Percentiles rank a stretch among this genome's conserved stretches.
phyloP scores from a whole-genome alignment of 2,329 filamentous ascomycete species.

The Ampelomyces quisqualis region DNA sequence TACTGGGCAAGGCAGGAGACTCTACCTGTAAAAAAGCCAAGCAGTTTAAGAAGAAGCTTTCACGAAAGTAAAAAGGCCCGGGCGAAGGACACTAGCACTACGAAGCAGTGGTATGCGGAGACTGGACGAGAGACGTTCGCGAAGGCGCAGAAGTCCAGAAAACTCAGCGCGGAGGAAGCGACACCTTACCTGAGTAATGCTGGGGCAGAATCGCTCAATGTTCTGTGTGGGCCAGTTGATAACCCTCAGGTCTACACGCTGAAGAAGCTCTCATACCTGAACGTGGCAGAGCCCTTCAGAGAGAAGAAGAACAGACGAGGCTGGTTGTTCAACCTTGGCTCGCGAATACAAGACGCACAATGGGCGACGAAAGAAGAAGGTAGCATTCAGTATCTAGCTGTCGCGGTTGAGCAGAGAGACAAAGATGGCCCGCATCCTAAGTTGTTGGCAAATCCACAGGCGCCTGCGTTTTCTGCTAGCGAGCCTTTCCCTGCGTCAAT shows the following conservation, averaged over 20 bases:
- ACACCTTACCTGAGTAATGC: conserved; percentile 47
- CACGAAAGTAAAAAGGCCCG: conserved; percentile 47
- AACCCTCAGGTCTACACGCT: conserved; percentile 49
- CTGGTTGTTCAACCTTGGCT: conserved; percentile 60
- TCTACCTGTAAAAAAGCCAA: conserved; percentile 47
- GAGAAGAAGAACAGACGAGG: conserved; percentile 38
- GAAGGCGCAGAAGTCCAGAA: conserved; percentile 43
- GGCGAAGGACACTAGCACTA: conserved; percentile 48
- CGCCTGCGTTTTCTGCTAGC: conserved; percentile 55
- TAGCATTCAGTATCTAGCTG: conserved; percentile 58
- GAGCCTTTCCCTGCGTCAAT: conserved; percentile 53
- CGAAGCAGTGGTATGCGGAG: conserved; percentile 57
- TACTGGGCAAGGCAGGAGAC: conserved; percentile 55
- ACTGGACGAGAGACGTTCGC: conserved; percentile 47
- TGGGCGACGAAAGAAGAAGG: conserved; percentile 48
- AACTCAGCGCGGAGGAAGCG: conserved; percentile 43
- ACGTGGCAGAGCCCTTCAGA: conserved; percentile 46
- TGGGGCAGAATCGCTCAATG: conserved; percentile 33
- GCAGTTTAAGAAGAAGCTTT: conserved; percentile 48
- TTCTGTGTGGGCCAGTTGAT: conserved; percentile 55
- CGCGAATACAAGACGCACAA: conserved; percentile 53
- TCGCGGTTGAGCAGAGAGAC: conserved; percentile 43
- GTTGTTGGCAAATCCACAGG: conserved; percentile 34
- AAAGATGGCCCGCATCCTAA: conserved; percentile 20
- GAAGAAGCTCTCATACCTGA: conserved; percentile 45